phyloP scores from a whole-genome alignment of 1,284 basidiomycete species.

The Ustilago esculenta region DNA sequence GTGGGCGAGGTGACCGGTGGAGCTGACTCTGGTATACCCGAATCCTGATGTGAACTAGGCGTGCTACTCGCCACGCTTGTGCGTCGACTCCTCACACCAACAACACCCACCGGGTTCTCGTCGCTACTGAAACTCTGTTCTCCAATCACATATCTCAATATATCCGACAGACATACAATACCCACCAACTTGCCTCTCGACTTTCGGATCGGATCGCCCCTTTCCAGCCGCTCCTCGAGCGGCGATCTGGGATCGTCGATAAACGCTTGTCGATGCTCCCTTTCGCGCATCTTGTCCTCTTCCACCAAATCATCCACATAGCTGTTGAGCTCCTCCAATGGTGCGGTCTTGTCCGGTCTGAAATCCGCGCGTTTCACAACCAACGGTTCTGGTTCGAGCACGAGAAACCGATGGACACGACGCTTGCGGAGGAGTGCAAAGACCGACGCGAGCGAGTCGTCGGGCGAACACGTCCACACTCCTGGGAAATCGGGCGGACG shows the following conservation, averaged over 20 bases:
- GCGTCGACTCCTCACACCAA: slow-evolving; percentile 13
- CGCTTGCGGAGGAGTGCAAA: slow-evolving; percentile 91
- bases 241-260: slow-evolving; percentile 7
- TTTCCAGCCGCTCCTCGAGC: slow-evolving; percentile 41
- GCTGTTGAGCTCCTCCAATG: slow-evolving; percentile 36
- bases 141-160: slow-evolving; percentile 63
- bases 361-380: neutral
- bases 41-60: neutral
- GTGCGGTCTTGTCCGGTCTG: slow-evolving; percentile 7
- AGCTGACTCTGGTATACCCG: neutral
- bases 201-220: slow-evolving; percentile 42
- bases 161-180: slow-evolving; percentile 62
- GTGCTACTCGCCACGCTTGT: slow-evolving; percentile 15
- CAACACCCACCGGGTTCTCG: neutral
- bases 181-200: slow-evolving; percentile 55
- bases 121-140: slow-evolving; percentile 1
- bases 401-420: slow-evolving; percentile 82
- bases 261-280: slow-evolving; percentile 6
- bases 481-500: slow-evolving; percentile 90
- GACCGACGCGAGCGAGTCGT: slow-evolving; percentile 91
- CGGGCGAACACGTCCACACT: slow-evolving; percentile 92
- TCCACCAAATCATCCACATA: slow-evolving; percentile 33
- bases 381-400: slow-evolving; percentile 50
- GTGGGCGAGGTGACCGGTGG: neutral
- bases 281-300: slow-evolving; percentile 15